Base-by-base conservation (phyloP, 2,329 filamentous ascomycete genomes). In the Fusarium sp. region DNA sequence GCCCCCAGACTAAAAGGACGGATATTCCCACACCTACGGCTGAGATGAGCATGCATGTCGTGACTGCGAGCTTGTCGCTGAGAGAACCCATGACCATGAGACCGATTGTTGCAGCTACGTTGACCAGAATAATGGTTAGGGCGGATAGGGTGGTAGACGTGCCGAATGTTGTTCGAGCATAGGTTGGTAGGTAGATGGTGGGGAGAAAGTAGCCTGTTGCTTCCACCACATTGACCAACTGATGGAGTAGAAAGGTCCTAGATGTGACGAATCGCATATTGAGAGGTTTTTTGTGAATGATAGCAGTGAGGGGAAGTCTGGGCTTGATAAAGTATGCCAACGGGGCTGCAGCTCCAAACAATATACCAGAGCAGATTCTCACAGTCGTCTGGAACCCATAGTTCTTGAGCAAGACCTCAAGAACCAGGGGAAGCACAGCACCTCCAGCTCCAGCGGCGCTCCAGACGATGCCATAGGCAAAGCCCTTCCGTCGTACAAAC, bases 161-260 rank as follows among this genome's bases (percentile, higher is more conserved):
- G 4, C 82, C 78, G n/a, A 87, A 77, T 9, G 80, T 78, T 20
- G 75, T 76, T 40, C 77, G 75, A 10, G 86, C 85, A 68, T 87
- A 89, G 4, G 81, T 81, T 17, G 84, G 83, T 9, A 89, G 79
- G 73, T 87, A 88, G 17, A 87, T 86, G 8, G 84, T 82, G 6
- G 87, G 87, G 15, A 89, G 80, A 57, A 87, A 87, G 74, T 87
- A 89, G 14, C 87, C 87, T 19, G 81, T 79, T 51, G 83, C 83
- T 74, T 89, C 85, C 35, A 87, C 75, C 4, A 87, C 77, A 55
- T 86, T 89, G 46, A 82, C 84, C 40, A 83, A 67, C 66, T 84
- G 82, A 75, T 88, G 85, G 48, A 88, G 78, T 62, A 83, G 80
- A 70, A 89, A 87, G 2, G 81, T 81, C 9, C 77, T 78, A 60